These are phyloP conservation scores for Funneliformis mosseae DNA, from an alignment of 192 early-diverging fungal species.

Conservation along the genomic window DNA sequence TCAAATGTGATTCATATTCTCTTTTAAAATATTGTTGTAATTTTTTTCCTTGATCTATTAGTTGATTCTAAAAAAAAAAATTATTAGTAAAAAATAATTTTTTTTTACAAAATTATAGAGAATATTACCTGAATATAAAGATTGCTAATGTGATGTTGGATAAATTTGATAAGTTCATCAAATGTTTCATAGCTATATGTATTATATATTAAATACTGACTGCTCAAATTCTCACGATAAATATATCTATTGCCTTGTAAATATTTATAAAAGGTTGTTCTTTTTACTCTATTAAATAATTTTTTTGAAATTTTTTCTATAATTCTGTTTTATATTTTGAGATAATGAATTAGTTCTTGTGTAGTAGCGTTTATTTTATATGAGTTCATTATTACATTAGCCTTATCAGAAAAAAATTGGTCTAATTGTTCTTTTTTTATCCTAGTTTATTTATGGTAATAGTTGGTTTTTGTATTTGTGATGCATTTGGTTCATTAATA, in stretches of 20 bases:
- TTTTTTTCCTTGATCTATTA: not conserved
- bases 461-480: too few relatives aligned
- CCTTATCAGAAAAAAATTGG: too few relatives aligned
- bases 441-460: too few relatives aligned
- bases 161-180: not conserved
- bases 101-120: not conserved
- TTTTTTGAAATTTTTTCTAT: too few relatives aligned
- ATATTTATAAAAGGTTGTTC: not conserved
- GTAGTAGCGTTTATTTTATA: too few relatives aligned
- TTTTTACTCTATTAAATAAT: not conserved
- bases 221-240: not conserved
- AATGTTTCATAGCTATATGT: not conserved
- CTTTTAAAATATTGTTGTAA: not conserved
- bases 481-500: too few relatives aligned
- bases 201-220: not conserved
- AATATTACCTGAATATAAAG: not conserved
- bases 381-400: too few relatives aligned
- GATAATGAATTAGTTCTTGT: too few relatives aligned
- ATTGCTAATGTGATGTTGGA: not conserved
- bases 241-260: not conserved
- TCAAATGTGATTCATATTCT: not conserved
- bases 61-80: not conserved
- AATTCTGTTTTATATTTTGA: not conserved
- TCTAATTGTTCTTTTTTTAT: too few relatives aligned
- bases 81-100: not conserved